Evolutionary conservation across 192 early-diverging fungal genomes (phyloP).

Genomic region (Linnemannia zychae): DNA sequence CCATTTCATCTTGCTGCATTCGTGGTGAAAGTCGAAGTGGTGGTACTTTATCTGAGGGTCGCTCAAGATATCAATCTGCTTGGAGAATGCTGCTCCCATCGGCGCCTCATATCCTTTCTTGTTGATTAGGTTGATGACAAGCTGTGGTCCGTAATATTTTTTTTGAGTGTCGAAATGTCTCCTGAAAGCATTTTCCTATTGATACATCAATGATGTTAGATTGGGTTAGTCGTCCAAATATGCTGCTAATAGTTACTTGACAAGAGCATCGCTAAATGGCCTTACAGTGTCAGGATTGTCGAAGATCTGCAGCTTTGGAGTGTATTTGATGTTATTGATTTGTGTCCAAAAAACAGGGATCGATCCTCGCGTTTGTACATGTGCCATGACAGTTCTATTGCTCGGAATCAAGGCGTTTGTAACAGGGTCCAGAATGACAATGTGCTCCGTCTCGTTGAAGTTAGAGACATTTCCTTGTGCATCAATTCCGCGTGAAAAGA

Average conservation of each 20-base stretch:
- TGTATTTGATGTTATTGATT: conserved; percentile 91
- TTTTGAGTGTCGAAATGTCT: conserved; percentile 83
- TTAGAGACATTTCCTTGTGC: conserved; percentile 94
- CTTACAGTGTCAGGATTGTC: conserved; percentile 74
- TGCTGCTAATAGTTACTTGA: background rate
- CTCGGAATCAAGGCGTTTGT: conserved; percentile 18
- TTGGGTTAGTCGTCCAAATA: background rate
- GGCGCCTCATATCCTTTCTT: conserved; percentile 94
- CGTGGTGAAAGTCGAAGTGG: conserved; percentile 98
- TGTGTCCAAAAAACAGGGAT: conserved; percentile 97
- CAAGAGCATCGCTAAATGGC: background rate
- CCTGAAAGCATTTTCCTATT: conserved; percentile 72
- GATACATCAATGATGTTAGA: background rate
- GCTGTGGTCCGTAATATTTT: conserved; percentile 80
- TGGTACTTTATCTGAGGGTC: conserved; percentile 78
- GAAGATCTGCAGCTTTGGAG: conserved; percentile 86
- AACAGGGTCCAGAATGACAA: conserved; percentile 71
- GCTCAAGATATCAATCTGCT: conserved; percentile 70
- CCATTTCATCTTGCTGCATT: conserved; percentile 97
- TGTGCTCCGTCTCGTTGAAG: conserved; percentile 96
- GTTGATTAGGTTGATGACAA: conserved; percentile 95
- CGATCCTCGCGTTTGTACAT: conserved; percentile 95
- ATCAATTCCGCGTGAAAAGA: conserved; percentile 94
- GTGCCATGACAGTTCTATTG: conserved; percentile 69
- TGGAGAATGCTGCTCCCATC: conserved; percentile 87